Percentiles rank a stretch among this genome's conserved stretches.
phyloP scores from a whole-genome alignment of 305 asterid genomes.

The Lippia alba region DNA sequence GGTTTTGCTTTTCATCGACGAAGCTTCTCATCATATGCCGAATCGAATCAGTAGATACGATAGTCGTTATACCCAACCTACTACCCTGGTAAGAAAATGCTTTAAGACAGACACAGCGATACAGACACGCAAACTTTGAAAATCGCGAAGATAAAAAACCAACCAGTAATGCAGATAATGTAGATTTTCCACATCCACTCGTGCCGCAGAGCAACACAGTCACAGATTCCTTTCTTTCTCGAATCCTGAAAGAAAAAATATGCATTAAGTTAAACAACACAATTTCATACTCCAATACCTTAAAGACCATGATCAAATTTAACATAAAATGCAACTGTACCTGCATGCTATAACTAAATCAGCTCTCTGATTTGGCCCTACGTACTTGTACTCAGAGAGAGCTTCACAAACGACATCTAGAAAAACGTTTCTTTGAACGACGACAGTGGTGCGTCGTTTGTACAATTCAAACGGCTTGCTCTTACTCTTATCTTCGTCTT shows the following conservation, averaged over 20 bases:
- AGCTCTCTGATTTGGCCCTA: slow-evolving; percentile 92
- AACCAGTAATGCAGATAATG: slow-evolving; percentile 96
- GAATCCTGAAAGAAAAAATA: slow-evolving; percentile 57
- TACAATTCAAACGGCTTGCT: slow-evolving; percentile 77
- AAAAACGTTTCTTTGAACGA: slow-evolving; percentile 68
- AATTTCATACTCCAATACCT: slow-evolving; percentile 3
- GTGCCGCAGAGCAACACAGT: slow-evolving; percentile 94
- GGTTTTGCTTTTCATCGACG: slow-evolving; percentile 81
- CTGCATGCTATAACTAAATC: slow-evolving; percentile 94
- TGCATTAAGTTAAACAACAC: slow-evolving; percentile 19
- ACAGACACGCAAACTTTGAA: too few relatives aligned
- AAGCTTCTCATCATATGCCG: slow-evolving; percentile 98
- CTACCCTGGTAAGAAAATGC: slow-evolving; percentile 58
- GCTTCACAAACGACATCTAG: slow-evolving; percentile 85
- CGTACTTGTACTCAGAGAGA: slow-evolving; percentile 89
- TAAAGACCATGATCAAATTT: background rate
- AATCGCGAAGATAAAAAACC: slow-evolving; percentile 35
- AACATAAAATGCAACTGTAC: slow-evolving; percentile 41
- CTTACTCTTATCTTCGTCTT: slow-evolving; percentile 50
- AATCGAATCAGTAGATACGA: slow-evolving; percentile 87
- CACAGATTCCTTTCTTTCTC: slow-evolving; percentile 91
- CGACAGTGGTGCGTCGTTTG: slow-evolving; percentile 83
- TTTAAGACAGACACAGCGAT: background rate
- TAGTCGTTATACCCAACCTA: slow-evolving; percentile 92
- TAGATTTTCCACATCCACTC: slow-evolving; percentile 98